phyloP scores from a whole-genome alignment of 2,329 filamentous ascomycete species.

The Balansia obtecta region DNA sequence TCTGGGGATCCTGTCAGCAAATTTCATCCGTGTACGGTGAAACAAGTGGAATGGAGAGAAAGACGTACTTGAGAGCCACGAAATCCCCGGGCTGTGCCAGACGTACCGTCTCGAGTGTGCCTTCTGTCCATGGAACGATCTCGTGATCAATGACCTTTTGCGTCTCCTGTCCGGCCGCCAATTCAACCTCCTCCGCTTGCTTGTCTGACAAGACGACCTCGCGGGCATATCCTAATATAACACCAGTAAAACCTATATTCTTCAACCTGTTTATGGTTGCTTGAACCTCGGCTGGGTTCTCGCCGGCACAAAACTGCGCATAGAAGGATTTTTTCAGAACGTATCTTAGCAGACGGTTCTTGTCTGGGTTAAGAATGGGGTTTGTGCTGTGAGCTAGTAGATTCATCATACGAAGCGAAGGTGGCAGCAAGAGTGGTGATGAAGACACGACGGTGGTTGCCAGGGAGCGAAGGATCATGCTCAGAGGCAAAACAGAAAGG shows the following conservation, averaged over 20 bases:
- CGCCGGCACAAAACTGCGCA: conserved; percentile 81
- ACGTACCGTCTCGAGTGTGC: conserved; percentile 60
- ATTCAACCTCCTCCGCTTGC: conserved; percentile 32
- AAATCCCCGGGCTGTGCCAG: conserved; percentile 53
- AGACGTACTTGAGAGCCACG: conserved; percentile 47
- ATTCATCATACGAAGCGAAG: conserved; percentile 57
- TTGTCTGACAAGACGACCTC: conserved; percentile 61
- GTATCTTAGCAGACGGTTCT: conserved; percentile 56
- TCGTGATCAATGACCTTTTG: conserved; percentile 42
- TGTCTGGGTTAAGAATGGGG: conserved; percentile 58
- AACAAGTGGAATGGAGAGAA: neutral
- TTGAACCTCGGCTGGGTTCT: conserved; percentile 55
- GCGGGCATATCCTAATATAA: conserved; percentile 72
- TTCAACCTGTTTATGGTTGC: conserved; percentile 54
- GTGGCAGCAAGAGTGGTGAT: conserved; percentile 53
- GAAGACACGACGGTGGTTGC: conserved; percentile 59
- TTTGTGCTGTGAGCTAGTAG: conserved; percentile 57
- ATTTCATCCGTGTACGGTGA: neutral
- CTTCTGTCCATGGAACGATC: conserved; percentile 58
- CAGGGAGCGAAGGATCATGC: conserved; percentile 55
- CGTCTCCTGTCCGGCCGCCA: conserved; percentile 32
- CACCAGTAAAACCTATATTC: conserved; percentile 65
- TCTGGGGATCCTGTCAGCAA: conserved; percentile 18
- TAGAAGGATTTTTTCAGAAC: conserved; percentile 77
- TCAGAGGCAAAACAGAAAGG: conserved; percentile 54